Evolutionary conservation across 805 yeast species (phyloP), one percentile per base, ranked within the genome.

Genomic region (Hanseniaspora meyeri): DNA sequence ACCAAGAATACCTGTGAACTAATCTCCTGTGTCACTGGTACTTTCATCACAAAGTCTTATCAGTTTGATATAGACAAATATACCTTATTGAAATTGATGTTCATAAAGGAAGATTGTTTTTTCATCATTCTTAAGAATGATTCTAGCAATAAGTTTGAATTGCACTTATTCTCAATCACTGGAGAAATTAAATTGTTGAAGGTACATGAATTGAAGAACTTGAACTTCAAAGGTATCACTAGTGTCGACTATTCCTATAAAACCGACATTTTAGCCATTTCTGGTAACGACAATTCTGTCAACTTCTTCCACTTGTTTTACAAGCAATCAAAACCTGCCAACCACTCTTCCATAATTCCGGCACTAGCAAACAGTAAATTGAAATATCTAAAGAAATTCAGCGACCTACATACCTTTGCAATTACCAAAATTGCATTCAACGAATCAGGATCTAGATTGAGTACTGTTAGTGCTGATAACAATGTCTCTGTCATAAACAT

Each of bases 391-490:
- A 79, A 76, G 57, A 70, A 74, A 7, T 71, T 80, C 56, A 76
- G 76, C 45, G 78, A 83, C 59, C 81, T 85, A 55, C 96, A 89
- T 66, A 72, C 76, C 9, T 86, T 86, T 66, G 88, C 95, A 29
- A 81, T 88, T 53, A 88, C 96, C 0, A 76, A 78, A 46, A 79
- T 87, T 10, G 72, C 79, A 2, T 82, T 87, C 59, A 82, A 88
- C 4, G 83, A 85, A 14, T 75, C 80, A 64, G 88, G 90, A 8
- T 70, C 77, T 51, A 75, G 74, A 56, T 69, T 87, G 50, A 91
- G 87, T 2, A 77, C 87, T 24, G 83, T 81, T 0, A 83, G 91
- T 37, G 95, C 90, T 1, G 86, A 93, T 2, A 82, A 84, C 59
- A 76, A 87, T 1, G 77, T 88, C 32, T 80, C 77, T 61, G 80